Evolutionary conservation across 768 basidiomycete genomes (phyloP), one percentile per base, ranked within the genome.

Genomic region (Lactarius hengduanensis): DNA sequence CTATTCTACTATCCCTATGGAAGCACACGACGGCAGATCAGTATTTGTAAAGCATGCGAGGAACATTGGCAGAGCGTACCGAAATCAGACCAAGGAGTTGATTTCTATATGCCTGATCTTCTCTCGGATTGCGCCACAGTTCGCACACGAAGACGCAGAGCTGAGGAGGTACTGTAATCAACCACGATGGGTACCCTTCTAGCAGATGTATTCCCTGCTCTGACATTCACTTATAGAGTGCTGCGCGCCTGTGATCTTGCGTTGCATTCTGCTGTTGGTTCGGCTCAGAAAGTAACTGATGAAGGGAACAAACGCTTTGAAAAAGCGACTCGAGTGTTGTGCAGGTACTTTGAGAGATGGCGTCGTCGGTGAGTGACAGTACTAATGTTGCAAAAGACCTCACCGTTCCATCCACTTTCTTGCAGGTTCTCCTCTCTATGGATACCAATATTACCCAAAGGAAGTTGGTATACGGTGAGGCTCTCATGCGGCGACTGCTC

Each of bases 51-150:
- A n/a, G 47, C 54, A 62, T 7, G 62, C 50, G 41, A 66, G 50
- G 61, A 66, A 62, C 20, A 41, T 66, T 22, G 65, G 65, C 56
- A 47, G 60, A 34, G 60, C 45, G 10, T 61, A 65, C 34, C n/a
- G 43, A 56, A 61, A 56, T 26, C 59, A 47, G n/a, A 59, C 64
- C 2, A 47, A n/a, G 34, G 64, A 65, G n/a, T 20, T 65, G 18
- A 43, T 60, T 16, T 59, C 53, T 13, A 38, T 68, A 18, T 65
- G 59, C 30, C 55, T 55, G 22, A 18, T 30, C 10, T 66, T 66
- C n/a, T 45, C 61, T 13, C 55, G 16, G 22, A 36, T 36, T 34
- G 40, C 53, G 18, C 16, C 47, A 32, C 60, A 62, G 6, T 20
- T 18, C 8, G n/a, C n/a, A 16, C 22, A 13, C 30, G 34, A 43